Conservation (phyloP, 306 rosid genomes). For the Spatholobus suberectus region DNA sequence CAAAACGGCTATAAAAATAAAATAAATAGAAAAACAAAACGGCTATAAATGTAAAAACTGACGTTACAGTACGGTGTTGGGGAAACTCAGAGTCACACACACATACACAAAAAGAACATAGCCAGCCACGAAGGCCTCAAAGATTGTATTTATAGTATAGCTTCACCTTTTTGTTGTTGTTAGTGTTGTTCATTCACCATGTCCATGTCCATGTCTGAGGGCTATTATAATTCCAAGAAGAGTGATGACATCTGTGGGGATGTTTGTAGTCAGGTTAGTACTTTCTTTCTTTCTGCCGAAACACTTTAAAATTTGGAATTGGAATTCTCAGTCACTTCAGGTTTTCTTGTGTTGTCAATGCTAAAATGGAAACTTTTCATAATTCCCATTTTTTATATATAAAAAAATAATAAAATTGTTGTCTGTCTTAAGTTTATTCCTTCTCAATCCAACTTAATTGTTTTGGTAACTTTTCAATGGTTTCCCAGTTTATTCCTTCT, state of each 20-base stretch:
- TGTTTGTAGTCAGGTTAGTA: slow-evolving; percentile 83
- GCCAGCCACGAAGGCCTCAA: not conserved
- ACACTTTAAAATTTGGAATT: not conserved
- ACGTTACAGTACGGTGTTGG: not conserved
- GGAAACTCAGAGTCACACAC: not conserved
- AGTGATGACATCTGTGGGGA: slow-evolving; percentile 77
- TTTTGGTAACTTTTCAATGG: not conserved
- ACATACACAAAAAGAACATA: not conserved
- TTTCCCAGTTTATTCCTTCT: not conserved
- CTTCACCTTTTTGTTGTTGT: not conserved
- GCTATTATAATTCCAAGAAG: slow-evolving; percentile 77
- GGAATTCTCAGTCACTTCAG: not conserved
- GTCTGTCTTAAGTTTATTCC: not conserved
- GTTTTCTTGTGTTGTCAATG: not conserved
- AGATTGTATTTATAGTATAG: not conserved
- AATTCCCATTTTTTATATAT: not conserved
- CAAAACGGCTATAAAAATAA: not conserved
- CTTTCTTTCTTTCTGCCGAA: not conserved
- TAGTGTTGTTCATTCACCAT: not conserved
- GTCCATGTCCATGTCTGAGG: slow-evolving; percentile 74
- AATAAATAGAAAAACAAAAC: too few species aligned
- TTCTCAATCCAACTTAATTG: not conserved
- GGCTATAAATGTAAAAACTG: not conserved
- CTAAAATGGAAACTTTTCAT: not conserved
- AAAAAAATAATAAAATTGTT: not conserved